A percentile compares a stretch with the other conserved stretches of the same genome.
phyloP scores from a whole-genome alignment of 257 asterid genomes.

The Petrea volubilis region DNA sequence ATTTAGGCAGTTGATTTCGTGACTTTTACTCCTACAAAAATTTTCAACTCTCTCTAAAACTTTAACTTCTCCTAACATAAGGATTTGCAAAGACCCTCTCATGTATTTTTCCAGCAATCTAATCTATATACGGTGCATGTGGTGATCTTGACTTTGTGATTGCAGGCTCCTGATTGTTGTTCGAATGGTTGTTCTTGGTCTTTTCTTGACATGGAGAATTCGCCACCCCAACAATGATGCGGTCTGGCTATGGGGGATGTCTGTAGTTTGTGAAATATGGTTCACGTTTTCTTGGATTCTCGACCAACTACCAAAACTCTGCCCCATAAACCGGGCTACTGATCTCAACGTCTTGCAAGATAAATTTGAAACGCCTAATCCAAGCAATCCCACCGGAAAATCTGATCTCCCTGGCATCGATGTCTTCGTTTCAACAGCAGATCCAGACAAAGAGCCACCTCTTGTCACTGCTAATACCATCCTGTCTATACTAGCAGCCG shows the following conservation, averaged over 20 bases:
- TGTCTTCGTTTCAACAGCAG: constrained; percentile 60
- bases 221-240: constrained; percentile 57
- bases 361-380: constrained; percentile 49
- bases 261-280: constrained; percentile 67
- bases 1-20: no score
- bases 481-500: constrained; percentile 54
- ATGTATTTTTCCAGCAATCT: not conserved
- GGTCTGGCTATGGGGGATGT: constrained; percentile 67
- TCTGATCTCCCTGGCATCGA: constrained; percentile 66
- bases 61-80: no score
- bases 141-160: constrained; percentile 7
- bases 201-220: constrained; percentile 61
- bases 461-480: constrained; percentile 70
- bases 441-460: constrained; percentile 71
- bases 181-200: constrained; percentile 53
- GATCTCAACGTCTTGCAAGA: constrained; percentile 59
- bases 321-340: constrained; percentile 60
- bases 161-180: constrained; percentile 46
- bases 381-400: constrained; percentile 46
- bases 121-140: not conserved
- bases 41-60: no score
- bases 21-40: no score
- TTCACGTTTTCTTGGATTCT: constrained; percentile 66
- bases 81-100: not conserved
- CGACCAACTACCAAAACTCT: constrained; percentile 64